Evolutionary conservation across 2,329 filamentous ascomycete species (phyloP), one percentile per base, ranked within the genome.

Genomic region (Talaromyces sp.): DNA sequence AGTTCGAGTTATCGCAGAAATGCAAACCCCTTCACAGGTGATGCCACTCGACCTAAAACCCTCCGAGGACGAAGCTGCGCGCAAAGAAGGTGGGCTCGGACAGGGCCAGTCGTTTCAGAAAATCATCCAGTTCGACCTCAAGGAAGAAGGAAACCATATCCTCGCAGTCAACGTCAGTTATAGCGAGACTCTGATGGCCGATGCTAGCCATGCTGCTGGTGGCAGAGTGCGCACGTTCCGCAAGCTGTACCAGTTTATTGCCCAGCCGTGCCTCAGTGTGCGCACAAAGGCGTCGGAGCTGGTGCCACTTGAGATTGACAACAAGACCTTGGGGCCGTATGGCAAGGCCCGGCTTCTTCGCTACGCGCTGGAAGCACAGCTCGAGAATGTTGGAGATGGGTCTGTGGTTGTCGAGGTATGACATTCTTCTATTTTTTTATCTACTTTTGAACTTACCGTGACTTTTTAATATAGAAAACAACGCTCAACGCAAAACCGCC

Each of bases 231-330:
- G 95, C 63, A 96, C 92, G 10, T 98, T 98, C 72, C 83, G 93
- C 66, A 98, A 98, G 78, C 79, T 99, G 63, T 99, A 98, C 75
- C 95, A 98, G 75, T 99, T 99, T 72, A 88, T 96, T 60, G 95
- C 93, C 72, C 93, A 96, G 79, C 87, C 91, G 44, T 90, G 92
- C 63, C 80, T 99, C 67, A 91, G 93, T 65, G 93, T 99, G 62
- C 83, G 93, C 65, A 97, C 93, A 0, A 99, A 98, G 74, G 85
- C 92, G 3, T 90, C 90, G 3, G 82, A 87, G 57, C 71, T 91
- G 60, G 71, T 82, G 49, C 73, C 79, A 2, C 68, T 77, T 11
- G 77, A 73, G 57, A 77, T 78, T 22, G 75, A 78, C n/a, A 78
- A 80, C 60, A 78, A 79, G 60, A 71, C 73, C 17, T 64, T 78